These are phyloP conservation scores for Candida odintsovae DNA, from an alignment of 805 yeast genomes.

Conservation along the genomic window DNA sequence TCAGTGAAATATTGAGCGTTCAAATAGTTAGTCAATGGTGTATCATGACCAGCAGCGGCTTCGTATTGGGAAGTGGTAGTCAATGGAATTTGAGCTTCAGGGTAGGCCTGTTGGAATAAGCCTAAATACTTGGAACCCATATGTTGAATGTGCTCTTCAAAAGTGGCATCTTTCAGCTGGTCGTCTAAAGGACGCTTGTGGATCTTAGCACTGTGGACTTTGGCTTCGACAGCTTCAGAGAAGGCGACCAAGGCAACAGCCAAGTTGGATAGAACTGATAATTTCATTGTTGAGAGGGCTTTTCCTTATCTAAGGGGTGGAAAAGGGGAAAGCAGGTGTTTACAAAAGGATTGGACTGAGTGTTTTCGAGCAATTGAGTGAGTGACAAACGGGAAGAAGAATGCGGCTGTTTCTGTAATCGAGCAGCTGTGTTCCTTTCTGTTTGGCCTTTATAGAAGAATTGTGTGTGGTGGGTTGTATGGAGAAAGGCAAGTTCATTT, in stretches of 20 bases:
- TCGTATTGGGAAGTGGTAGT: conserved; percentile 8
- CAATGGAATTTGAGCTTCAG: conserved; percentile 30
- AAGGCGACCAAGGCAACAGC: conserved; percentile 22
- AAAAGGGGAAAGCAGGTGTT: not conserved
- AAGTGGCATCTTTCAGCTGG: conserved; percentile 44
- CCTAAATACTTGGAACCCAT: conserved; percentile 59
- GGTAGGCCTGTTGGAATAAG: conserved; percentile 39
- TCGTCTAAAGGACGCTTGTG: conserved; percentile 55
- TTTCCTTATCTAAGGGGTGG: not conserved
- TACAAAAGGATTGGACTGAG: not conserved
- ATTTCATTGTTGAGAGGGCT: conserved; percentile 13
- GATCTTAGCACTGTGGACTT: conserved; percentile 49
- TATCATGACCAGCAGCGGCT: conserved; percentile 47
- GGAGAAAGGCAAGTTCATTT: not conserved
- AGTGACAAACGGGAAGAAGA: not conserved
- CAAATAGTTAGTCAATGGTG: conserved; percentile 87
- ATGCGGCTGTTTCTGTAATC: not conserved
- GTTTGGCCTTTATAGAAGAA: not conserved
- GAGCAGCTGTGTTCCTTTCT: not conserved
- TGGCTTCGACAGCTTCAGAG: conserved; percentile 47
- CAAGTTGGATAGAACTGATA: conserved; percentile 17
- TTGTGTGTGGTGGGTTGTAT: not conserved
- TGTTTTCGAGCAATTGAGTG: not conserved
- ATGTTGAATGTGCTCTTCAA: conserved; percentile 47
- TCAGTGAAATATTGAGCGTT: conserved; percentile 97